Percentiles rank a stretch among this genome's conserved stretches.
Conservation (phyloP, 176 grass and related monocot species). For the Lolium rigidum region DNA sequence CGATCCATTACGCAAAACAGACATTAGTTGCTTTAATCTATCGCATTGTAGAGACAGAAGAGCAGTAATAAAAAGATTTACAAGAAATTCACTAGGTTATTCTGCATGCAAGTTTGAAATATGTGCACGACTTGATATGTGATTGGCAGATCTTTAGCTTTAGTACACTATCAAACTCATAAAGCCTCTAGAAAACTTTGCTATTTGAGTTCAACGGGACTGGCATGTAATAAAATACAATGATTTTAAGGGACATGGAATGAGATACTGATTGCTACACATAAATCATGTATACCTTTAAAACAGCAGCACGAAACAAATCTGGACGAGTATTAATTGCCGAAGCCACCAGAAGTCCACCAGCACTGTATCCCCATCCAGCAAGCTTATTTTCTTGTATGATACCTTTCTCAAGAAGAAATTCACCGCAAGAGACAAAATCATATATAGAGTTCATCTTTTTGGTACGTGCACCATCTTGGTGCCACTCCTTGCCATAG, state of each 20-base stretch:
- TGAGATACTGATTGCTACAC: not conserved
- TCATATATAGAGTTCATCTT: slow-evolving; percentile 89
- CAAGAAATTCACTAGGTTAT: not conserved
- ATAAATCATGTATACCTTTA: slow-evolving; percentile 68
- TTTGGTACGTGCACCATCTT: slow-evolving; percentile 65
- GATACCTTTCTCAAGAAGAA: slow-evolving; percentile 90
- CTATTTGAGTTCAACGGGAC: not conserved
- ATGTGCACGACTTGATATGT: not conserved
- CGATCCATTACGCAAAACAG: not conserved
- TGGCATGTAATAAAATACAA: slow-evolving; percentile 1
- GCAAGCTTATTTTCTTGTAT: slow-evolving; percentile 84
- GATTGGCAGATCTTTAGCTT: slow-evolving; percentile 3
- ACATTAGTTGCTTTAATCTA: not conserved
- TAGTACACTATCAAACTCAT: not conserved
- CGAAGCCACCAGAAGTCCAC: slow-evolving; percentile 89
- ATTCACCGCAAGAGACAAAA: slow-evolving; percentile 92
- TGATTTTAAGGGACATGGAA: not conserved
- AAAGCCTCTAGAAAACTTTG: not conserved
- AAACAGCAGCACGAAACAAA: slow-evolving; percentile 83
- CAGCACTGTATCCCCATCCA: slow-evolving; percentile 94
- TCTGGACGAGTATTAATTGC: slow-evolving; percentile 84
- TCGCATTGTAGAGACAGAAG: not conserved
- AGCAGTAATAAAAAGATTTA: not conserved
- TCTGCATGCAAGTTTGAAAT: not conserved
- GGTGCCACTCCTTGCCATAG: slow-evolving; percentile 90